Conservation (phyloP, 345 rosid genomes). For the Atalantia buxifolia region DNA sequence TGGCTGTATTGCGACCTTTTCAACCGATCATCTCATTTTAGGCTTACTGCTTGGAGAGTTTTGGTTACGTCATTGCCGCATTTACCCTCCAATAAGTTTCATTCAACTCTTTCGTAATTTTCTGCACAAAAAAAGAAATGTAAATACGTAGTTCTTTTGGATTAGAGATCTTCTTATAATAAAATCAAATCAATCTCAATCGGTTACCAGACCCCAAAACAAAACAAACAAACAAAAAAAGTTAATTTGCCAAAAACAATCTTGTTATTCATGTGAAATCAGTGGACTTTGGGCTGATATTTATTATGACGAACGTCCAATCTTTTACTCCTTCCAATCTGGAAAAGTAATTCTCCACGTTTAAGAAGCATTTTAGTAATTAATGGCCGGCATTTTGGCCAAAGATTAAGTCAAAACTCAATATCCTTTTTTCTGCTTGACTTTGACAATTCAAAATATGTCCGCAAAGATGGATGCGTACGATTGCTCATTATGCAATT, state of each 20-base stretch:
- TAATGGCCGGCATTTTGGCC: neutral
- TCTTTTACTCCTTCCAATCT: neutral
- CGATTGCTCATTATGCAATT: neutral
- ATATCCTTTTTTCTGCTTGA: neutral
- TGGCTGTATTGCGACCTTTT: neutral
- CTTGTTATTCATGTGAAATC: neutral
- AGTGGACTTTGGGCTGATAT: neutral
- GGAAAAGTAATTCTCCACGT: neutral
- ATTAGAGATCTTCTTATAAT: neutral
- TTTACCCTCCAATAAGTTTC: neutral
- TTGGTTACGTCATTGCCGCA: neutral
- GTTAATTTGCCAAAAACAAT: neutral
- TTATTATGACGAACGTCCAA: neutral
- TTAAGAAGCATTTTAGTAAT: neutral
- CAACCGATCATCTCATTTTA: neutral
- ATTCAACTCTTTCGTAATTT: neutral
- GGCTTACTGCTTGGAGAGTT: neutral
- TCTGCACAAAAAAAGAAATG: neutral
- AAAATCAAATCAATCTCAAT: neutral
- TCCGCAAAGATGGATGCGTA: neutral
- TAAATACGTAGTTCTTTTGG: neutral
- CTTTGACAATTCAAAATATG: neutral
- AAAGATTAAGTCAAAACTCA: neutral
- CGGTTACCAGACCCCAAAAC: neutral
- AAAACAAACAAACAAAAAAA: neutral